Evolutionary conservation across 495 filamentous ascomycete genomes (phyloP), one percentile per base, ranked within the genome.

Genomic region (Talaromyces ruber): DNA sequence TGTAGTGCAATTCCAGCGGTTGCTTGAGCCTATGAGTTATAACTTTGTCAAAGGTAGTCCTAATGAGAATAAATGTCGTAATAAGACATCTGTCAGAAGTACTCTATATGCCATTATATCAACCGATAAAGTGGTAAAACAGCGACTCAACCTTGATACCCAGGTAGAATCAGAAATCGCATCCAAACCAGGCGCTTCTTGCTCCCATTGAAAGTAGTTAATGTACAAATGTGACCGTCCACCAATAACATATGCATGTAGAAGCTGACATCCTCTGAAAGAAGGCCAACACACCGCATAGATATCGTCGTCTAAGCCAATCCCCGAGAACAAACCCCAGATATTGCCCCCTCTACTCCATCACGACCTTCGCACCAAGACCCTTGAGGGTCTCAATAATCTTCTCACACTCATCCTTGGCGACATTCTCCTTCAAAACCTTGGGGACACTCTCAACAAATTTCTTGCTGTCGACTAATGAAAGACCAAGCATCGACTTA

Each of bases 391-490:
- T 86, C 74, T 90, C 92, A 43, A 97, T 81, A 67, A 98, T 97
- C 90, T 99, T 99, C 85, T 98, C 92, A 12, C 88, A 89, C 74
- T 99, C 94, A 71, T 99, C 94, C 84, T 98, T 99, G 34, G 93
- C 89, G 70, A 99, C 91, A 12, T 86, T 89, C 76, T 99, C 94
- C 86, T 96, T 98, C 91, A 99, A 87, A 69, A 90, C 79, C 90
- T 99, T 99, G 65, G 94, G 94, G 71, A 88, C 91, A 67, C 88
- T 89, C 83, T 99, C 94, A 66, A 98, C 94, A 76, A 99, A 99
- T 83, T 99, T 99, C 88, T 99, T 99, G 79, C 92, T 96, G 76
- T 99, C 94, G 67, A 99, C 94, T 76, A 99, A 82, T 71, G 90
- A 95, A 74, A 99, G 76, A 4, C 95, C 94, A 58, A 99, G 81